Evolutionary conservation across 306 rosid genomes (phyloP).

Genomic region (Lagenaria siceraria): DNA sequence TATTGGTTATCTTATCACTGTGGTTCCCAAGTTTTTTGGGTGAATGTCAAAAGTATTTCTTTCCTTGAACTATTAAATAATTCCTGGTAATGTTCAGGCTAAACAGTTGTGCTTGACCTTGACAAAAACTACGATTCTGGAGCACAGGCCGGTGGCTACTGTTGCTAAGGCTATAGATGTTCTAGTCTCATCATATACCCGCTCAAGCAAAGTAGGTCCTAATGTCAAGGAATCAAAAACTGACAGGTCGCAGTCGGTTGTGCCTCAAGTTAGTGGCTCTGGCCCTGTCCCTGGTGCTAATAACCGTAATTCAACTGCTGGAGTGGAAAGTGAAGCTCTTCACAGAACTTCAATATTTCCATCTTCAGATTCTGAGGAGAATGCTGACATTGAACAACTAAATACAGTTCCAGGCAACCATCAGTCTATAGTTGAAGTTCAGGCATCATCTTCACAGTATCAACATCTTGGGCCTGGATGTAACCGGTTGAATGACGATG

Average conservation of each 20-base stretch:
- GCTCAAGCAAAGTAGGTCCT: conserved; percentile 49
- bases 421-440: conserved; percentile 18
- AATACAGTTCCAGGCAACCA: conserved; percentile 22
- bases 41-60: neutral
- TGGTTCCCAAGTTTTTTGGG: neutral
- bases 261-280: conserved; percentile 28
- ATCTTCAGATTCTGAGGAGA: conserved; percentile 51
- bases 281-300: conserved; percentile 26
- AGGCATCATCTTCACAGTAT: conserved; percentile 36
- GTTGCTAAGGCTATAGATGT: conserved; percentile 78
- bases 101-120: conserved; percentile 79
- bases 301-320: conserved; percentile 31
- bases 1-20: neutral
- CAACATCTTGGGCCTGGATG: conserved; percentile 16
- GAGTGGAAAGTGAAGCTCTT: conserved; percentile 28
- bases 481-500: conserved; percentile 15
- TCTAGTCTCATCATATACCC: conserved; percentile 55
- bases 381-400: conserved; percentile 26
- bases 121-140: conserved; percentile 59
- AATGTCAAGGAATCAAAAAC: conserved; percentile 45
- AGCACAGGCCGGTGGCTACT: conserved; percentile 59
- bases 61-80: neutral
- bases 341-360: conserved; percentile 24
- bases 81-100: conserved; percentile 48
- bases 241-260: conserved; percentile 40